Conservation (phyloP, 2,329 filamentous ascomycete species). For the Trichophyton mentagrophytes region DNA sequence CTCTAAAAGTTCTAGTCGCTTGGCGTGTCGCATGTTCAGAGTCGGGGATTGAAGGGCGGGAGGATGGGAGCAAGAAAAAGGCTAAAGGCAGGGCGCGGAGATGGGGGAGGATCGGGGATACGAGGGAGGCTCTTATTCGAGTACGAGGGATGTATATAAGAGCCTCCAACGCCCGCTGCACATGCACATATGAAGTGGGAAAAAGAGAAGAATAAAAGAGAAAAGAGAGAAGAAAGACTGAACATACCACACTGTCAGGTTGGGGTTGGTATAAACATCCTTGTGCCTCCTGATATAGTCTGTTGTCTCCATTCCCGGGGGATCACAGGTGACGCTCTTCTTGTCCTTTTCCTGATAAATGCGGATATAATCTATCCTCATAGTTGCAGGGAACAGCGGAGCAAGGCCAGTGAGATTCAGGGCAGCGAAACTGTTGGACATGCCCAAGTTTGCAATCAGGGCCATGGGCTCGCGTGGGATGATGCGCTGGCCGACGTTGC, state of each 20-base stretch:
- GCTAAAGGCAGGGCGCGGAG: neutral
- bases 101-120: neutral
- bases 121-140: neutral
- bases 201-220: too few relatives aligned
- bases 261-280: conserved; percentile 50
- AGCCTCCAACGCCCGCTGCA: neutral
- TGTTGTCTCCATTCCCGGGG: conserved; percentile 53
- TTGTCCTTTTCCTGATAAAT: conserved; percentile 54
- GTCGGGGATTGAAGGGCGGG: neutral
- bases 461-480: conserved; percentile 57
- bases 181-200: too few relatives aligned
- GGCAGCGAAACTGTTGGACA: conserved; percentile 52
- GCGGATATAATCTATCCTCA: conserved; percentile 57
- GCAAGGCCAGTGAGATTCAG: conserved; percentile 47
- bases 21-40: neutral
- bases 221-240: neutral
- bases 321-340: conserved; percentile 53
- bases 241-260: conserved; percentile 49
- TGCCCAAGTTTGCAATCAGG: conserved; percentile 56
- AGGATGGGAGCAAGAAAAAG: neutral
- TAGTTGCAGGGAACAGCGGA: conserved; percentile 47
- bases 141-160: neutral
- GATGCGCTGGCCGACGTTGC: conserved; percentile 53
- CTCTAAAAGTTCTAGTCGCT: neutral
- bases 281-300: conserved; percentile 52